Percentiles rank a stretch among this genome's conserved stretches.
Conservation (phyloP, 768 basidiomycete genomes). For the Lepiota brunneoincarnata region DNA sequence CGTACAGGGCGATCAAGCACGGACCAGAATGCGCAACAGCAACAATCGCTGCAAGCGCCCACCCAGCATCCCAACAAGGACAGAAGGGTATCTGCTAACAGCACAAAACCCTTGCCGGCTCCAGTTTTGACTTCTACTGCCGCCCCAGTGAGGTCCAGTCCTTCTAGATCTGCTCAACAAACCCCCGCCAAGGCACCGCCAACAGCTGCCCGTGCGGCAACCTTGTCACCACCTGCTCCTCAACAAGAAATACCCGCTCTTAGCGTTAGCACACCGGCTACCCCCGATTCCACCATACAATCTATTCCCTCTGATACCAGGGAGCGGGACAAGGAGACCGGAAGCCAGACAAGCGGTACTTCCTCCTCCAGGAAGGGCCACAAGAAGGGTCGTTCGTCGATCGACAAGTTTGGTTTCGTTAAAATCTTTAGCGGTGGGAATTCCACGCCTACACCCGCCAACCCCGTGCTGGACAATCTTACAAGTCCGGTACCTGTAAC, state of each 20-base stretch:
- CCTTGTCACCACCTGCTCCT: neutral
- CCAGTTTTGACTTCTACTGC: slow-evolving; percentile 8
- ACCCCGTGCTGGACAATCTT: slow-evolving; percentile 23
- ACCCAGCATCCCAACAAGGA: slow-evolving; percentile 22
- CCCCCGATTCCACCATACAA: slow-evolving; percentile 21
- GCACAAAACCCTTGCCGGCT: slow-evolving; percentile 32
- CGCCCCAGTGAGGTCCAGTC: neutral
- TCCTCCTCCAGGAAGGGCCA: slow-evolving; percentile 44
- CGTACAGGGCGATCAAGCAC: slow-evolving; percentile 6
- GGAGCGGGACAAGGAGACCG: slow-evolving; percentile 26
- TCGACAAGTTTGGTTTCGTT: slow-evolving; percentile 77
- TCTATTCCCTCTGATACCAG: slow-evolving; percentile 8
- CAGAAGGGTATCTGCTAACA: slow-evolving; percentile 25
- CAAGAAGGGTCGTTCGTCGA: slow-evolving; percentile 61
- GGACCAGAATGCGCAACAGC: slow-evolving; percentile 24
- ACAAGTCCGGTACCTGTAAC: slow-evolving; percentile 11
- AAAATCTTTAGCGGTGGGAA: slow-evolving; percentile 64
- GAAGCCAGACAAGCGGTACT: slow-evolving; percentile 24
- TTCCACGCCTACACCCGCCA: slow-evolving; percentile 28
- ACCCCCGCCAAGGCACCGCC: neutral
- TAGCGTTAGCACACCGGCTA: slow-evolving; percentile 35
- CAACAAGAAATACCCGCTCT: slow-evolving; percentile 18
- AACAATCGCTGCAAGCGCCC: slow-evolving; percentile 2
- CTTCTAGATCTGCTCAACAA: neutral
- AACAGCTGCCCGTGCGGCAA: neutral